phyloP scores from a whole-genome alignment of 306 rosid genomes.

The Citrullus colocynthis region DNA sequence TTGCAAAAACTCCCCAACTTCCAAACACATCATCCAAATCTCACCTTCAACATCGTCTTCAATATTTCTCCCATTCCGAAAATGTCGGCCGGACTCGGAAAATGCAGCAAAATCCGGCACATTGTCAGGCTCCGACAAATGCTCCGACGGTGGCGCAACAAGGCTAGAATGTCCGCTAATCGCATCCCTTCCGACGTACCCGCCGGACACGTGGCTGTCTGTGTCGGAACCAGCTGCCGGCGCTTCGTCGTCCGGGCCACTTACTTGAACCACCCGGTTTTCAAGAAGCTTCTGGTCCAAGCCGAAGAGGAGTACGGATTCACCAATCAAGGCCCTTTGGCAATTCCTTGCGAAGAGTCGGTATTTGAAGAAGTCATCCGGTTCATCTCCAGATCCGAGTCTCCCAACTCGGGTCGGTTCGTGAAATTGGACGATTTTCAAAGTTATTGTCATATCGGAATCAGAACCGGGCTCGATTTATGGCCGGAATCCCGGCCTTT shows the following conservation, averaged over 20 bases:
- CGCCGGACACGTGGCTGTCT: slow-evolving; percentile 76
- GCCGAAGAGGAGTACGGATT: slow-evolving; percentile 91
- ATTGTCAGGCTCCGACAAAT: slow-evolving; percentile 80
- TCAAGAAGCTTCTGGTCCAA: slow-evolving; percentile 54
- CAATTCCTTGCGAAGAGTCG: slow-evolving; percentile 79
- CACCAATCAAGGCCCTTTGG: slow-evolving; percentile 48
- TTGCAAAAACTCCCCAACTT: neutral
- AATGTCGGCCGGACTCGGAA: slow-evolving; percentile 50
- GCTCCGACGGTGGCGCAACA: slow-evolving; percentile 83
- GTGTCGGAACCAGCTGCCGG: slow-evolving; percentile 49
- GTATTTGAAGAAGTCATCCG: slow-evolving; percentile 52
- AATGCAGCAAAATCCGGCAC: slow-evolving; percentile 88
- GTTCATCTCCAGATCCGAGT: slow-evolving; percentile 45
- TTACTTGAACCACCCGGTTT: slow-evolving; percentile 78
- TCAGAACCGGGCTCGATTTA: slow-evolving; percentile 33
- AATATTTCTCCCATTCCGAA: neutral
- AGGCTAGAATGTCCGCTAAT: slow-evolving; percentile 52
- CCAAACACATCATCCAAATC: neutral
- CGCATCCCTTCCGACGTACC: slow-evolving; percentile 80
- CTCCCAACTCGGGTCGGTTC: slow-evolving; percentile 27
- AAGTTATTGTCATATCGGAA: slow-evolving; percentile 40
- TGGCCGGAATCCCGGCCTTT: slow-evolving; percentile 82
- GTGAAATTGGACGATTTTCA: slow-evolving; percentile 42
- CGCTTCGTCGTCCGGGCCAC: slow-evolving; percentile 64
- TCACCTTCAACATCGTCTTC: neutral